Percentiles rank a stretch among this genome's conserved stretches.
phyloP scores from a whole-genome alignment of 2,329 filamentous ascomycete species.

The Calonectria naviculata region DNA sequence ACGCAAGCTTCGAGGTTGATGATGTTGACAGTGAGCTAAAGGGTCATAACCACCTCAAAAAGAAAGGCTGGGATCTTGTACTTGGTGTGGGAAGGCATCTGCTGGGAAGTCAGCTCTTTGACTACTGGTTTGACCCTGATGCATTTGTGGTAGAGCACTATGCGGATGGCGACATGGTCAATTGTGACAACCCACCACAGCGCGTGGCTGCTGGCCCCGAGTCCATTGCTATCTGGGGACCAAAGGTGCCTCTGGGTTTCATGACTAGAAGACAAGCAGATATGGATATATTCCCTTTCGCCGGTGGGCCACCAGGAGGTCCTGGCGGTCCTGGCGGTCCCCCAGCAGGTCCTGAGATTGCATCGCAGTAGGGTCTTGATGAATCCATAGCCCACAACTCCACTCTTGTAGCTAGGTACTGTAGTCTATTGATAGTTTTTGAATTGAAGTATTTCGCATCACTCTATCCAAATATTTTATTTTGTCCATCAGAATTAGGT shows the following conservation, averaged over 20 bases:
- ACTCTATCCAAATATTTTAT: no score
- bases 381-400: background rate
- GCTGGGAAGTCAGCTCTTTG: conserved; percentile 53
- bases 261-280: background rate
- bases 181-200: conserved; percentile 47
- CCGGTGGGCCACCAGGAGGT: background rate
- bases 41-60: conserved; percentile 67
- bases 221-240: background rate
- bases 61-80: conserved; percentile 63
- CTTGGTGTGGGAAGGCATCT: conserved; percentile 73
- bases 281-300: background rate
- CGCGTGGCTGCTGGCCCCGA: background rate
- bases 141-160: conserved; percentile 64
- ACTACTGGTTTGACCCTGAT: conserved; percentile 5
- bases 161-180: conserved; percentile 71
- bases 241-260: background rate
- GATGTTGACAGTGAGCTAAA: conserved; percentile 71
- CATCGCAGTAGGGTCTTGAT: background rate
- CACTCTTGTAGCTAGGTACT: background rate
- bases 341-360: background rate
- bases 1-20: conserved; percentile 57
- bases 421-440: background rate
- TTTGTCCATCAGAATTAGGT: no score
- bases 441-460: no score
- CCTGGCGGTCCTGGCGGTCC: background rate